A percentile compares a stretch with the other conserved stretches of the same genome.
These are phyloP conservation scores for Drechslerella dactyloides DNA, from an alignment of 2,329 filamentous ascomycete genomes.

Conservation along the genomic window DNA sequence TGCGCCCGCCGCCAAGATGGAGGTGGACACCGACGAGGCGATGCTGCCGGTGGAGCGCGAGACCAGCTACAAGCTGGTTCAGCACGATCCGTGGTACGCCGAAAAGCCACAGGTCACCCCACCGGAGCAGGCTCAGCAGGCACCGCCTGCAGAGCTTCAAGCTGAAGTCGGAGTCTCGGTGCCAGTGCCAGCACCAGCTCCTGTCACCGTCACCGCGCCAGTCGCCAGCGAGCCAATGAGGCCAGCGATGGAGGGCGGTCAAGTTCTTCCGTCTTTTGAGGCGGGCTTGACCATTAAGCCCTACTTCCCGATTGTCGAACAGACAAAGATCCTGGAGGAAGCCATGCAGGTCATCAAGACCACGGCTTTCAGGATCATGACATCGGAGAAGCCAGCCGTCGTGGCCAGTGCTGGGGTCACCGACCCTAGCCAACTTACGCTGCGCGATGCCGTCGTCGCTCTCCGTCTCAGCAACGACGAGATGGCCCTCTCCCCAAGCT, in stretches of 20 bases:
- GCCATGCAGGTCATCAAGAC: neutral
- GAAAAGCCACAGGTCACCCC: neutral
- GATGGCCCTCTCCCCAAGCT: neutral
- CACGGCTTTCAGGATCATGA: neutral
- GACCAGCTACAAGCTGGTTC: slow-evolving; percentile 3
- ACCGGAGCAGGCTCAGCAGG: neutral
- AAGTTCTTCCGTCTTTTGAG: neutral
- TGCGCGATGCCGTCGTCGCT: neutral
- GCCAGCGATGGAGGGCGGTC: neutral
- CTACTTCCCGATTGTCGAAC: slow-evolving; percentile 2
- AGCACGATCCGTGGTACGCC: slow-evolving; percentile 13
- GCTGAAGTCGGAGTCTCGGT: neutral
- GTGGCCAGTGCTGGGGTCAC: neutral
- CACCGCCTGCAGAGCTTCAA: neutral
- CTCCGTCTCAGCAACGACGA: neutral
- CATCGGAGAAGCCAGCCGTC: neutral
- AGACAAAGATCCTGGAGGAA: slow-evolving; percentile 7
- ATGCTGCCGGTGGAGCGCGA: neutral
- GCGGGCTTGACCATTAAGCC: neutral
- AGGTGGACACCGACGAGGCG: neutral
- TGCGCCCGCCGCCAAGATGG: neutral
- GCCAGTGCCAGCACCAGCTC: no score
- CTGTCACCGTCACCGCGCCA: neutral
- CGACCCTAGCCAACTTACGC: neutral
- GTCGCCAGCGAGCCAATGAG: neutral